A percentile compares a stretch with the other conserved stretches of the same genome.
These are phyloP conservation scores for Ilyonectria destructans DNA, from an alignment of 2,329 filamentous ascomycete species.

Conservation along the genomic window DNA sequence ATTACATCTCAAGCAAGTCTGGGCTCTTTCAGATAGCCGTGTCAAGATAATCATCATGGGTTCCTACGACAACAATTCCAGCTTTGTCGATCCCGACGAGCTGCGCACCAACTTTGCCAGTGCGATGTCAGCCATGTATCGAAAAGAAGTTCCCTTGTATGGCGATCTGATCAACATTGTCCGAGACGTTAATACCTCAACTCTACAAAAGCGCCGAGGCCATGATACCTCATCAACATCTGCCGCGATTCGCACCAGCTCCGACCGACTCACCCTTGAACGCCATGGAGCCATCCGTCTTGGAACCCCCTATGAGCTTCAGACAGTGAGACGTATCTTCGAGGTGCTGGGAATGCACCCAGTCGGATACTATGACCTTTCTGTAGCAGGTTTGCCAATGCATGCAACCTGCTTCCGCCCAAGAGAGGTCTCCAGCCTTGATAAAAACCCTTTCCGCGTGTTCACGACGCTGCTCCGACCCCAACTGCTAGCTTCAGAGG, in stretches of 20 bases:
- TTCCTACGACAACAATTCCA: not conserved
- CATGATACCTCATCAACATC: not conserved
- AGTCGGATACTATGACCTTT: constrained; percentile 67
- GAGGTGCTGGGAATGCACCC: constrained; percentile 63
- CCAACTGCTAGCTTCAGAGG: too few species aligned
- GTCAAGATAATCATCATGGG: too few species aligned
- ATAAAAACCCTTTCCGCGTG: constrained; percentile 57
- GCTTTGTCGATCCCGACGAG: not conserved
- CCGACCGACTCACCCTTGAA: constrained; percentile 35
- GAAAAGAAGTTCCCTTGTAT: constrained; percentile 51
- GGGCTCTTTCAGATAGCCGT: too few species aligned
- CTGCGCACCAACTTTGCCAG: not conserved
- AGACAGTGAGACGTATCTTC: constrained; percentile 61
- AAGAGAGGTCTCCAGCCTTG: constrained; percentile 51
- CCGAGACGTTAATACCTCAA: constrained; percentile 35
- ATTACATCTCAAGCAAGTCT: too few species aligned
- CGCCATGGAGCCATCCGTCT: constrained; percentile 66
- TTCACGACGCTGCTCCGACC: too few species aligned
- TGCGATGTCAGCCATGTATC: constrained; percentile 53
- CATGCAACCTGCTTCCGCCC: constrained; percentile 68
- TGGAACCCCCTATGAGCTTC: constrained; percentile 60
- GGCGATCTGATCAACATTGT: constrained; percentile 50
- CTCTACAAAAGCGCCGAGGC: not conserved
- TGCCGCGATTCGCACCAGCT: not conserved
- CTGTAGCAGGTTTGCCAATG: constrained; percentile 62